Percentiles rank a stretch among this genome's conserved stretches.
These are phyloP conservation scores for Backusella luteola DNA, from an alignment of 192 early-diverging fungal genomes.

Conservation along the genomic window DNA sequence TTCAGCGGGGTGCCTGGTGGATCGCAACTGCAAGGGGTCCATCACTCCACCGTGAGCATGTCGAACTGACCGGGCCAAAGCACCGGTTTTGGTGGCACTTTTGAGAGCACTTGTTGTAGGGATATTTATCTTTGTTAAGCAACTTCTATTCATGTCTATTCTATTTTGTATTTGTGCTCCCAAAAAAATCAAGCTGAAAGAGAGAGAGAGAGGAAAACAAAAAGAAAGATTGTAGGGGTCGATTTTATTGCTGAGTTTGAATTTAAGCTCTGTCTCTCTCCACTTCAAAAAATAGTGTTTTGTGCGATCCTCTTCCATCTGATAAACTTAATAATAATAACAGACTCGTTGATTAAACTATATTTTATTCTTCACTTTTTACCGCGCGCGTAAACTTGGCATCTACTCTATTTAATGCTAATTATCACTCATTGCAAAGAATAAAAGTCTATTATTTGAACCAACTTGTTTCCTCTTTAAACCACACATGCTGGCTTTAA, in stretches of 20 bases:
- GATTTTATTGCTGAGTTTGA: background rate
- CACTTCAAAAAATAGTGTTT: background rate
- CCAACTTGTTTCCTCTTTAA: too few relatives aligned
- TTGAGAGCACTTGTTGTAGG: background rate
- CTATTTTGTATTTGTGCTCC: background rate
- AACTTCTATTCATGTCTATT: background rate
- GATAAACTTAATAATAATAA: background rate
- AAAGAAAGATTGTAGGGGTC: constrained; percentile 6
- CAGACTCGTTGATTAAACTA: background rate
- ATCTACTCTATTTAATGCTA: too few relatives aligned
- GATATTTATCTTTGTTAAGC: background rate
- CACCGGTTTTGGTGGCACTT: background rate
- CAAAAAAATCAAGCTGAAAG: background rate
- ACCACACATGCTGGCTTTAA: too few relatives aligned
- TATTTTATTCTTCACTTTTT: too few relatives aligned
- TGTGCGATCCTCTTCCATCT: background rate
- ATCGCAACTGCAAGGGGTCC: constrained; percentile 14
- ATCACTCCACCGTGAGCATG: constrained; percentile 2
- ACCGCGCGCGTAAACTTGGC: too few relatives aligned
- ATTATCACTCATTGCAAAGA: too few relatives aligned
- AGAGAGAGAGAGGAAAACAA: background rate
- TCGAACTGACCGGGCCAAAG: background rate
- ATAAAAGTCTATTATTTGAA: too few relatives aligned
- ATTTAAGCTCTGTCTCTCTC: background rate
- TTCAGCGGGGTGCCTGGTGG: background rate